These are phyloP conservation scores for Lonicera japonica DNA, from an alignment of 129 eudicot species.

Conservation along the genomic window DNA sequence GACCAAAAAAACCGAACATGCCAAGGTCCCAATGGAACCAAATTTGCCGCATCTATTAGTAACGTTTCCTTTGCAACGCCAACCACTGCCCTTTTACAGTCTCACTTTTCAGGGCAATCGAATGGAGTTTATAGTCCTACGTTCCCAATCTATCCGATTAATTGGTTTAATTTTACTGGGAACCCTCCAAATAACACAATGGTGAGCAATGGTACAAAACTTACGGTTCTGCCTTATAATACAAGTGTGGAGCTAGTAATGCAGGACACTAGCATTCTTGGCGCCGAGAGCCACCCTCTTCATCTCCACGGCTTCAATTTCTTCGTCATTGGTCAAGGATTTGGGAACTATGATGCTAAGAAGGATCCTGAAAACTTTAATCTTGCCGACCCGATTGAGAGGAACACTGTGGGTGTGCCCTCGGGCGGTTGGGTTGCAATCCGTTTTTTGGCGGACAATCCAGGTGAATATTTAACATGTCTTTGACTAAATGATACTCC, in stretches of 20 bases:
- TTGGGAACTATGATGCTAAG: constrained; percentile 35
- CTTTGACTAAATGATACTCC: no score
- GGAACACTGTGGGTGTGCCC: constrained; percentile 62
- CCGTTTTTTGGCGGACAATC: constrained; percentile 44
- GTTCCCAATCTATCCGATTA: constrained; percentile 33
- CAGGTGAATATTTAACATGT: constrained; percentile 13
- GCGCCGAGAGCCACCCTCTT: no score
- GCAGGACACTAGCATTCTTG: no score
- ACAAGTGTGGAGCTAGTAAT: no score
- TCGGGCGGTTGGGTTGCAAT: constrained; percentile 56
- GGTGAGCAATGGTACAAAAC: constrained; percentile 53
- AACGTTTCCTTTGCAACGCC: constrained; percentile 11
- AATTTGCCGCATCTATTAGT: constrained; percentile 9
- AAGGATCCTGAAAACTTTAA: constrained; percentile 35
- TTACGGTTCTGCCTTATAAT: no score
- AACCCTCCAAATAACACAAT: constrained; percentile 57
- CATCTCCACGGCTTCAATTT: no score
- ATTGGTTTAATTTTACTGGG: constrained; percentile 57
- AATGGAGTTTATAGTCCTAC: constrained; percentile 9
- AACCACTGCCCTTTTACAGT: constrained; percentile 9
- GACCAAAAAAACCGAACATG: constrained; percentile 7
- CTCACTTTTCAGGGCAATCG: constrained; percentile 4
- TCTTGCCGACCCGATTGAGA: constrained; percentile 44
- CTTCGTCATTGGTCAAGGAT: constrained; percentile 56
- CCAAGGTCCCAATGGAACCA: constrained; percentile 8